Base-by-base conservation (phyloP, 2,329 filamentous ascomycete genomes). In the Colletotrichum agaves region DNA sequence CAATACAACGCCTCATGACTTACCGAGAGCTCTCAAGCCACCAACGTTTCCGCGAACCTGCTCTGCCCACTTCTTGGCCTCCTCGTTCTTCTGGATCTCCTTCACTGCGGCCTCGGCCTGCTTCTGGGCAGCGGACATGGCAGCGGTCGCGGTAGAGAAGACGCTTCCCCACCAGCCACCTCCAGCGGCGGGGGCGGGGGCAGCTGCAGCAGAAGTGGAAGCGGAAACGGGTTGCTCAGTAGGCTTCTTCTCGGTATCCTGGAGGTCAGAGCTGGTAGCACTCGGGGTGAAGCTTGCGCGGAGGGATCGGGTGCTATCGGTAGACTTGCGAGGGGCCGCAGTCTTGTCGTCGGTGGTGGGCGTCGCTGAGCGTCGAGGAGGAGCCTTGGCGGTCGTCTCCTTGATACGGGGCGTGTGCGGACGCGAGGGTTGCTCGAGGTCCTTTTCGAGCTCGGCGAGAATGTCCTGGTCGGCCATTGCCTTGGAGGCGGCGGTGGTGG, bases 81-180 rank as follows among this genome's bases (percentile, higher is more conserved):
- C 96, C 76, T 98, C 94, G 74, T 97, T 98, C 77, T 96, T 91
- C 78, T 97, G 93, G 53, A 99, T 94, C 79, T 98, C 93, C 78
- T 95, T 97, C 71, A 97, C 94, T 0, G 94, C 91, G 7, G 91
- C 93, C 80, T 98, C 94, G 52, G 96, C 95, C 78, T 95, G 93
- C 83, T 97, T 97, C 80, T 97, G 90, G 27, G 91, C 93, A n/a
- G 92, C 91, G 4, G 91, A 89, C 80, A 97, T 90, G 27, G 91
- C 93, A n/a, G 92, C 91, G 3, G 91, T 88, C 39, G 94, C 94
- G 0, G 93, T 94, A 46, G 92, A 93, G 74, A 96, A 87, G 59
- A 98, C 81, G 21, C 93, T 91, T 75, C 94, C 93, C 92, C 93
- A 97, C 92, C 93, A 97, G 61, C 93, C 91, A 71, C 93, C 93